These are phyloP conservation scores for Petasospora rhodanensis DNA, from an alignment of 1,139 yeast genomes.

Conservation along the genomic window DNA sequence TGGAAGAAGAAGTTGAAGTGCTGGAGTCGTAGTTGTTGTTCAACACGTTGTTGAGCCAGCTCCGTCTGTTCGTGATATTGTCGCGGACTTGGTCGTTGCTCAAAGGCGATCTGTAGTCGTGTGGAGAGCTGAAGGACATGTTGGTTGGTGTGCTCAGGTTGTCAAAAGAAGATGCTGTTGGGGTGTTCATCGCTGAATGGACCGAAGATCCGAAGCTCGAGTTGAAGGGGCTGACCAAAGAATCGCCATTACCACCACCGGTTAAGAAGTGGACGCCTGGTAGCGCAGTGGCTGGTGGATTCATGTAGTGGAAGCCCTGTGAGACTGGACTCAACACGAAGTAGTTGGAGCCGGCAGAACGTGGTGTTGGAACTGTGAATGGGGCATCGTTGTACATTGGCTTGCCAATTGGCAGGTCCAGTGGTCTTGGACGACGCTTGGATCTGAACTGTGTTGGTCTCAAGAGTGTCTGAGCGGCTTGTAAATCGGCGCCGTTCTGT, in stretches of 20 bases:
- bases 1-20: constrained; percentile 8
- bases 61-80: constrained; percentile 11
- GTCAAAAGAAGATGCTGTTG: constrained; percentile 11
- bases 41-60: constrained; percentile 20
- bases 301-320: constrained; percentile 2
- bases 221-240: constrained; percentile 20
- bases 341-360: constrained; percentile 17
- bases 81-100: constrained; percentile 3
- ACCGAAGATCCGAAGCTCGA: constrained; percentile 14
- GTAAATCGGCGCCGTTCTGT: constrained; percentile 11
- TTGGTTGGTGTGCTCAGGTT: constrained; percentile 10
- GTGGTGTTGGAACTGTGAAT: constrained; percentile 20
- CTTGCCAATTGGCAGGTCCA: constrained; percentile 15
- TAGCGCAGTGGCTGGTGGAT: constrained; percentile 8
- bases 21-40: constrained; percentile 11
- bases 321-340: constrained; percentile 11
- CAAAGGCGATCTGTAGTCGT: constrained; percentile 9
- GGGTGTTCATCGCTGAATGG: constrained; percentile 11
- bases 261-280: constrained; percentile 16
- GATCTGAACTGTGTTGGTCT: constrained; percentile 24
- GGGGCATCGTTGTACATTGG: constrained; percentile 20
- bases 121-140: constrained; percentile 2
- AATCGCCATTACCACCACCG: constrained; percentile 6
- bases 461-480: constrained; percentile 15
- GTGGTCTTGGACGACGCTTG: constrained; percentile 25